phyloP scores from a whole-genome alignment of 2,329 filamentous ascomycete genomes.

The Alternaria triticina region DNA sequence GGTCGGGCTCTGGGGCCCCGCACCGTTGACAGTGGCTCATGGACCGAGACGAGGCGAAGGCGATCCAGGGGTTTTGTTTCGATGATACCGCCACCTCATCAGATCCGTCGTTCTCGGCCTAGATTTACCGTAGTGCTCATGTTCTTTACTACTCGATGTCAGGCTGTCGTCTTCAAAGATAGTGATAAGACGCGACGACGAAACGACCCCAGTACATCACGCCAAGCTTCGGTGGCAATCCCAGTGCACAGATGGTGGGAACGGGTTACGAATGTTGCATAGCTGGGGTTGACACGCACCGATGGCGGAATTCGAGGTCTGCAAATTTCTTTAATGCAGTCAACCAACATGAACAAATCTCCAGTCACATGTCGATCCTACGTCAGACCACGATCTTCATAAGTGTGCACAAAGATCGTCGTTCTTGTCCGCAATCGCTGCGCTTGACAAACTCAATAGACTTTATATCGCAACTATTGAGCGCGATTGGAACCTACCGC shows the following conservation, averaged over 20 bases:
- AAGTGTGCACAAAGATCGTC: background rate
- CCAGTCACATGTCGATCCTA: background rate
- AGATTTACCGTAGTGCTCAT: background rate
- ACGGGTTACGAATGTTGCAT: slow-evolving; percentile 9
- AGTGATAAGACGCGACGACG: background rate
- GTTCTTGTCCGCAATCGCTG: background rate
- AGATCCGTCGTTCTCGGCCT: background rate
- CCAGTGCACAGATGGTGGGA: slow-evolving; percentile 6
- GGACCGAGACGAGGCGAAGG: slow-evolving; percentile 24
- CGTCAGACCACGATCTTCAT: background rate
- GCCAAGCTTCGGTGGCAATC: slow-evolving; percentile 13
- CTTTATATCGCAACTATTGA: background rate
- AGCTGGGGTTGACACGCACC: background rate
- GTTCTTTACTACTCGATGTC: background rate
- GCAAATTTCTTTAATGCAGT: background rate
- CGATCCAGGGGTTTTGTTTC: slow-evolving; percentile 18
- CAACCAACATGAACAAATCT: background rate
- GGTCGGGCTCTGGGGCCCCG: slow-evolving; percentile 35
- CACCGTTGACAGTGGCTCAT: slow-evolving; percentile 23
- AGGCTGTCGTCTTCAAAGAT: background rate
- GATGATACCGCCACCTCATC: slow-evolving; percentile 18
- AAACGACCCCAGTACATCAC: background rate
- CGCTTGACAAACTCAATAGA: background rate
- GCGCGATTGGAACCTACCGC: background rate
- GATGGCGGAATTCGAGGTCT: background rate